Evolutionary conservation across 768 basidiomycete genomes (phyloP), one percentile per base, ranked within the genome.

Genomic region (Megacollybia marginata): DNA sequence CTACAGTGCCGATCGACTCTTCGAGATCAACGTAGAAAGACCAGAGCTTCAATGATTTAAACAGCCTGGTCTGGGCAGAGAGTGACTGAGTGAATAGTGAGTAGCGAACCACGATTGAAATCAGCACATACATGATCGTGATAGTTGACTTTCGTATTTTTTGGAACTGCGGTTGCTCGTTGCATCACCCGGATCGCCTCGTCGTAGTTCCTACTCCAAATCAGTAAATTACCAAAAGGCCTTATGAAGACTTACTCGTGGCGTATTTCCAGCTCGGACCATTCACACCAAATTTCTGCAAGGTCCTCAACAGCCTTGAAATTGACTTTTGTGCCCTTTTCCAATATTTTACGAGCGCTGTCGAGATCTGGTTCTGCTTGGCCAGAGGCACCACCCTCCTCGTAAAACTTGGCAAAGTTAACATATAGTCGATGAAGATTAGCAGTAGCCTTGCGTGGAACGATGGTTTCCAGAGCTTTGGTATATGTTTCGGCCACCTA

Each of bases 241-340:
- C 18, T 12, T 15, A 12, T 44, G 44, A 49, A 33, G 5, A 75
- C 90, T 59, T 69, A 94, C 94, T 95, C 94, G 46, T 93, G 86
- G 40, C 95, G 82, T 46, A 98, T 75, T 64, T 99, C 96, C 86
- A 98, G 83, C 68, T 99, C 96, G 7, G 96, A 83, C 95, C 96
- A 98, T 68, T 98, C 96, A 59, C 94, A 97, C 96, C 96, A 99
- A 12, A 97, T 80, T 64, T 98, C 96, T 0, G 96, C 96, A 19
- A 99, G 75, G 59, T 99, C 96, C 62, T 99, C 95, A 9, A 99
- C 94, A n/a, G 80, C 75, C 66, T 86, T 91, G 74, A 93, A 97
- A 61, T 87, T 88, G 38, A 96, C 83, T 57, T 88, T 90, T 4
- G 88, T 88, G 5, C 82, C 95, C 65, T 91, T 95, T 62, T 97